Percentiles rank a stretch among this genome's conserved stretches.
phyloP scores from a whole-genome alignment of 352 stramenopile genomes.

The Phytophthora aleatoria region DNA sequence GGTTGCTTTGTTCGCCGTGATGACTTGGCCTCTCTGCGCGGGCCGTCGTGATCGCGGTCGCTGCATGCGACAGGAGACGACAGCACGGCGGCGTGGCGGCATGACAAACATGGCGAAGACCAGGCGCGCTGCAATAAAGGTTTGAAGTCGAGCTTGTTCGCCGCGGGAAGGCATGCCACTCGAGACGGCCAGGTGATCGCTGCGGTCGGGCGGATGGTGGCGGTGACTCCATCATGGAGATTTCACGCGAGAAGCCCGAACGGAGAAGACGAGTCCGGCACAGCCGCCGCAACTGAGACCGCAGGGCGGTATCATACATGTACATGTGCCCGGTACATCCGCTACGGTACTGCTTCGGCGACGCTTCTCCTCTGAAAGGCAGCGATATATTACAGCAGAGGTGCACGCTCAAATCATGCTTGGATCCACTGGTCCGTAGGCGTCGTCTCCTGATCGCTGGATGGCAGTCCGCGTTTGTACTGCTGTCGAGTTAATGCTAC shows the following conservation, averaged over 20 bases:
- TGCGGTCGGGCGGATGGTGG: background rate
- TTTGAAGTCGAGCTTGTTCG: background rate
- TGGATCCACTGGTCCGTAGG: conserved; percentile 4
- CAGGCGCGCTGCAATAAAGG: background rate
- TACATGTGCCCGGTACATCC: background rate
- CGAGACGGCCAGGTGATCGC: background rate
- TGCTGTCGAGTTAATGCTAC: background rate
- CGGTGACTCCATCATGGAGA: too few species aligned
- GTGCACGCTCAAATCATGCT: conserved; percentile 25
- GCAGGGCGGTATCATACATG: conserved; percentile 4
- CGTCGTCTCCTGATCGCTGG: conserved; percentile 1
- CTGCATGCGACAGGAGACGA: conserved; percentile 1
- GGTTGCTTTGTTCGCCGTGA: background rate
- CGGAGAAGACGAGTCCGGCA: conserved; percentile 10
- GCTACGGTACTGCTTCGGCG: conserved; percentile 7
- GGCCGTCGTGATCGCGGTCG: conserved; percentile 21
- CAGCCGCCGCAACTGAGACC: conserved; percentile 15
- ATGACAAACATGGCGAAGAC: conserved; percentile 11
- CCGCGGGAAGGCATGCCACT: background rate
- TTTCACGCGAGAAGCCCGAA: background rate
- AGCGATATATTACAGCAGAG: conserved; percentile 6
- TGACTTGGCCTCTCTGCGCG: conserved; percentile 14
- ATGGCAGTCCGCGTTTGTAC: conserved; percentile 2
- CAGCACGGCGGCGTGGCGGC: background rate
- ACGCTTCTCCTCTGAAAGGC: conserved; percentile 7